Base-by-base conservation (phyloP, 2,329 filamentous ascomycete genomes). In the Mariannaea sp. region DNA sequence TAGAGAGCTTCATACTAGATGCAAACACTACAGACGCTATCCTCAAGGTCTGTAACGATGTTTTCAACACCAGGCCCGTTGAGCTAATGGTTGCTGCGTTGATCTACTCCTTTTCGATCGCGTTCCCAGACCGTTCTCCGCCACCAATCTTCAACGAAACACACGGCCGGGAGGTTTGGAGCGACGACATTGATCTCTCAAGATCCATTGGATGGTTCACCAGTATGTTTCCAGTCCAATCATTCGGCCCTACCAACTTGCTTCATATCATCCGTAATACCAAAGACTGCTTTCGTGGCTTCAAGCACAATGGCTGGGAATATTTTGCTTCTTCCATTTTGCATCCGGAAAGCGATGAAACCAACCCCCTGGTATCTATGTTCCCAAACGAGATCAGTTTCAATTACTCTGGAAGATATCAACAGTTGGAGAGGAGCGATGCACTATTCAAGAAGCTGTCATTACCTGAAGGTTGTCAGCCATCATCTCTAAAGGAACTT, bases 131-230 rank as follows among this genome's bases (percentile, higher is more conserved):
- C 32, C 54, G 68, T 7, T 13, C 50, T 4, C 13, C 47, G 0
- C 70, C 70, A 1, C 39, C 59, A 1, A 51, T 73, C 1, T 70
- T 65, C 42, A 65, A 43, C 9, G 70, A 73, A 44, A 65, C 63
- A 4, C 71, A 73, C 27, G 71, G 71, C 2, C 66, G 72, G 14
- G 69, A 73, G 39, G 29, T 65, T 2, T 71, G 65, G 64, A 58
- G 64, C 39, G 40, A 60, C 5, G 32, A 30, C 3, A 53, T 72
- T 7, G 67, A 73, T 42, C 26, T 69, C 1, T 66, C 68, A 2
- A 17, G 57, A 2, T 71, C 69, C 0, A 66, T 73, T 0, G 72
- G 71, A 3, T 73, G 71, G 71, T 73, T 73, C 53, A 71, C 71
- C 1, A 68, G 68, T 1, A 55, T 73, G 16, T 65, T 47, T 35